phyloP scores from a whole-genome alignment of 495 filamentous ascomycete species.

The Durotheca rogersii region DNA sequence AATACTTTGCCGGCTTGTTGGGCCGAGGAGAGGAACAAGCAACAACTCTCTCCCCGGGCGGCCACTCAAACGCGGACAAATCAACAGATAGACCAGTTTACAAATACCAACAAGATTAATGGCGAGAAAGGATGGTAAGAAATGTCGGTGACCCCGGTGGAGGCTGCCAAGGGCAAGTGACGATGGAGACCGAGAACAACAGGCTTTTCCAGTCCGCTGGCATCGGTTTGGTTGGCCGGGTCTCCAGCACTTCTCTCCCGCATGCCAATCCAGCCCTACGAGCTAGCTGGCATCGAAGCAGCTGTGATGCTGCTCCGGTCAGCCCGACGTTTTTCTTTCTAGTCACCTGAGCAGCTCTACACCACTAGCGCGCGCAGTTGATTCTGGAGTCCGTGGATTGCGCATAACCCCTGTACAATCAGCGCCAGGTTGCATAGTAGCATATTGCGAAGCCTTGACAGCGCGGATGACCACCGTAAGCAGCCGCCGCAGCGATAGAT shows the following conservation, averaged over 20 bases:
- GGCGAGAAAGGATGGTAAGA: slow-evolving; percentile 3
- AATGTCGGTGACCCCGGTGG: slow-evolving; percentile 27
- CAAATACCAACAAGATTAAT: no score
- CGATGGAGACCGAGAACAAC: slow-evolving; percentile 21
- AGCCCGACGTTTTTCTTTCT: slow-evolving; percentile 14
- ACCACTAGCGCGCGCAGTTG: no score
- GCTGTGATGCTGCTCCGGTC: slow-evolving; percentile 11
- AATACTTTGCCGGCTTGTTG: not conserved
- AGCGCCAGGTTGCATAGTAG: no score
- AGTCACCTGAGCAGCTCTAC: slow-evolving; percentile 21
- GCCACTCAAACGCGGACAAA: not conserved
- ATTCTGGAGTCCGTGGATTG: no score
- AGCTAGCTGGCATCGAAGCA: slow-evolving; percentile 1
- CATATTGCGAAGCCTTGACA: no score
- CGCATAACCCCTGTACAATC: no score
- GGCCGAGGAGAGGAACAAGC: not conserved
- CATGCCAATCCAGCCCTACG: slow-evolving; percentile 13
- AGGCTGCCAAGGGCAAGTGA: slow-evolving; percentile 17
- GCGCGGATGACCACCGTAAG: no score
- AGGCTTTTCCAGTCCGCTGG: not conserved
- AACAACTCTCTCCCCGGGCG: not conserved
- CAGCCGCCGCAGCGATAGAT: no score
- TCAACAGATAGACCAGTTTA: no score
- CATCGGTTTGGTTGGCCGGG: slow-evolving; percentile 7
- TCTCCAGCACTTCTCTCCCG: slow-evolving; percentile 3